These are phyloP conservation scores for Przewalskia tangutica DNA, from an alignment of 257 asterid genomes.

Conservation along the genomic window DNA sequence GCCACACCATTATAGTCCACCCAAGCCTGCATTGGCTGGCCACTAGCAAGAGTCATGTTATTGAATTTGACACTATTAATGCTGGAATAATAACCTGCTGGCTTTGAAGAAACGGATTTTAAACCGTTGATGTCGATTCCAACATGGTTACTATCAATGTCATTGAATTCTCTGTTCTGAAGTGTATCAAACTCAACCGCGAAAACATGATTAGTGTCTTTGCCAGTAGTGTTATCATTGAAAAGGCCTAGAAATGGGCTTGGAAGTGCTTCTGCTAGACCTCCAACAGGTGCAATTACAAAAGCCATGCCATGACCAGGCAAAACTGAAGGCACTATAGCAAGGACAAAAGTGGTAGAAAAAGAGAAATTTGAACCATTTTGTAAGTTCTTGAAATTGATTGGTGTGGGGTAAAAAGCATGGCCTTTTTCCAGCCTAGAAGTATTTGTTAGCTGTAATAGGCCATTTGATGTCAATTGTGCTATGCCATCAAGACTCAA, in stretches of 20 bases:
- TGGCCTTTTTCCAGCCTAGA: constrained; percentile 7
- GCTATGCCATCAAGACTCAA: constrained; percentile 3
- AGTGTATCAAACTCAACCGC: constrained; percentile 15
- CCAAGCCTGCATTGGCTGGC: background rate
- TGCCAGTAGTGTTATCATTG: background rate
- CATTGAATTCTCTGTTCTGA: background rate
- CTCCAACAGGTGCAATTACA: background rate
- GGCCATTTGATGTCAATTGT: constrained; percentile 3
- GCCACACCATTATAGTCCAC: background rate
- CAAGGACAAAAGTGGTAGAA: constrained; percentile 12
- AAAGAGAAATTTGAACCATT: background rate
- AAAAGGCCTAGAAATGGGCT: constrained; percentile 11
- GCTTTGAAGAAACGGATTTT: background rate
- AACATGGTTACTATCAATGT: constrained; percentile 10
- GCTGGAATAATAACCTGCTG: background rate
- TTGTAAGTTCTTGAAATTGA: constrained; percentile 3
- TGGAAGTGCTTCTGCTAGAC: background rate
- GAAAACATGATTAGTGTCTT: background rate
- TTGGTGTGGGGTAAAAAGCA: constrained; percentile 3
- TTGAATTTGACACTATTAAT: background rate
- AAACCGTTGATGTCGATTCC: constrained; percentile 3
- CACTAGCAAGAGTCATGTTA: background rate
- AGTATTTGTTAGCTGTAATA: constrained; percentile 8
- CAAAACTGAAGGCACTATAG: constrained; percentile 2
- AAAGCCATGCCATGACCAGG: constrained; percentile 13